A percentile compares a stretch with the other conserved stretches of the same genome.
phyloP scores from a whole-genome alignment of 1,139 yeast genomes.

The Kodamaea suecica region DNA sequence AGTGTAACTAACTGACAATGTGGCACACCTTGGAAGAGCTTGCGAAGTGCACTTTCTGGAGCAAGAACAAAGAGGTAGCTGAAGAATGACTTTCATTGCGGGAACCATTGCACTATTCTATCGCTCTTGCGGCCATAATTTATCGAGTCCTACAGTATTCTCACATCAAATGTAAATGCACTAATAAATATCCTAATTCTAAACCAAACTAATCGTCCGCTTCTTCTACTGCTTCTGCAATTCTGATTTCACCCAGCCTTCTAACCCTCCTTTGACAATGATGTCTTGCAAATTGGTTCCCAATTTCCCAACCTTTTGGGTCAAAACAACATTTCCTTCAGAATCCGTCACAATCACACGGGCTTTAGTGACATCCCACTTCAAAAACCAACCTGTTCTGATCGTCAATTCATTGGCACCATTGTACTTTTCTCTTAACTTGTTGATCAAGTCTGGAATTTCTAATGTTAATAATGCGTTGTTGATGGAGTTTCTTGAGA shows the following conservation, averaged over 20 bases:
- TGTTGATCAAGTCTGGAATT: constrained; percentile 78
- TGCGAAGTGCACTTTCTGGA: too few relatives aligned
- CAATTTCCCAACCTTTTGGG: constrained; percentile 90
- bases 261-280: constrained; percentile 94
- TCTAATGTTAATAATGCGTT: constrained; percentile 92
- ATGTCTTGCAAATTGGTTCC: constrained; percentile 95
- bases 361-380: constrained; percentile 90
- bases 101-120: too few relatives aligned
- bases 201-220: too few relatives aligned
- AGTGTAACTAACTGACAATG: too few relatives aligned
- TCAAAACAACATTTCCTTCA: constrained; percentile 60
- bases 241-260: constrained; percentile 93
- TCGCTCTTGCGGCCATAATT: too few relatives aligned
- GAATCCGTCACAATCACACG: constrained; percentile 74
- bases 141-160: too few relatives aligned
- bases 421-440: constrained; percentile 66
- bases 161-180: too few relatives aligned
- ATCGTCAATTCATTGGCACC: constrained; percentile 69
- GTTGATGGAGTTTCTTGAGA: constrained; percentile 91
- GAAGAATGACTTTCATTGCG: too few relatives aligned
- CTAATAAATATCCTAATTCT: too few relatives aligned
- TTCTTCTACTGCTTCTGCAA: constrained; percentile 30
- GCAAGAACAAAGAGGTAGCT: too few relatives aligned
- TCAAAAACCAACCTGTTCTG: constrained; percentile 90
- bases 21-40: too few relatives aligned